A percentile compares a stretch with the other conserved stretches of the same genome.
These are phyloP conservation scores for Candida pseudoglaebosa DNA, from an alignment of 805 yeast species.

Conservation along the genomic window DNA sequence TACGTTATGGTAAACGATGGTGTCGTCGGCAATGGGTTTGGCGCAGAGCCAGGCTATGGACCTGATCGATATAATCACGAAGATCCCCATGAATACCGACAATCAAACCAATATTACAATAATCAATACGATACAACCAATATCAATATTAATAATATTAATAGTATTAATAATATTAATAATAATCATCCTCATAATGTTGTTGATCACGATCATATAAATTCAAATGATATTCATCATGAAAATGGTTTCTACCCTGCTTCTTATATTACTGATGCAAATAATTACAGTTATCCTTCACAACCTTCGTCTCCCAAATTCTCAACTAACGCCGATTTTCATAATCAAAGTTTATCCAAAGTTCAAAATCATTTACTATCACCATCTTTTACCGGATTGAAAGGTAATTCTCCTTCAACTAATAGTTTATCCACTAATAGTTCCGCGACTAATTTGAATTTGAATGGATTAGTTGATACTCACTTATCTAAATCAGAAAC, in stretches of 20 bases:
- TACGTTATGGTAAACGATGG: constrained; percentile 2
- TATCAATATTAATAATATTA: no score
- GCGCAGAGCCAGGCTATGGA: not conserved
- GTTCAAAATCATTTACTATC: not conserved
- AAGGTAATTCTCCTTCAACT: constrained; percentile 23
- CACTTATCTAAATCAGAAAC: constrained; percentile 23
- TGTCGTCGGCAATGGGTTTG: constrained; percentile 2
- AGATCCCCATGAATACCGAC: no score
- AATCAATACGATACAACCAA: not conserved
- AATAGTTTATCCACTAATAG: constrained; percentile 30
- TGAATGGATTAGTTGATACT: constrained; percentile 8
- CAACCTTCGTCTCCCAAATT: constrained; percentile 2
- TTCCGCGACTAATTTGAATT: constrained; percentile 32
- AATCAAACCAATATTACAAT: no score
- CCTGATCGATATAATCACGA: not conserved
- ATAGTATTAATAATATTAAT: not conserved
- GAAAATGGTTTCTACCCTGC: no score
- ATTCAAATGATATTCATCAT: not conserved
- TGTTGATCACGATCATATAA: not conserved
- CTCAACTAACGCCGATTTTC: not conserved
- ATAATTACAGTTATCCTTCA: constrained; percentile 1
- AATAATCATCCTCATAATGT: not conserved
- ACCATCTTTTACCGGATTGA: not conserved
- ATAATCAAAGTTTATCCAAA: no score
- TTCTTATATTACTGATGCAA: no score